Evolutionary conservation across 1,284 basidiomycete species (phyloP).

Genomic region (Abortiporus biennis): DNA sequence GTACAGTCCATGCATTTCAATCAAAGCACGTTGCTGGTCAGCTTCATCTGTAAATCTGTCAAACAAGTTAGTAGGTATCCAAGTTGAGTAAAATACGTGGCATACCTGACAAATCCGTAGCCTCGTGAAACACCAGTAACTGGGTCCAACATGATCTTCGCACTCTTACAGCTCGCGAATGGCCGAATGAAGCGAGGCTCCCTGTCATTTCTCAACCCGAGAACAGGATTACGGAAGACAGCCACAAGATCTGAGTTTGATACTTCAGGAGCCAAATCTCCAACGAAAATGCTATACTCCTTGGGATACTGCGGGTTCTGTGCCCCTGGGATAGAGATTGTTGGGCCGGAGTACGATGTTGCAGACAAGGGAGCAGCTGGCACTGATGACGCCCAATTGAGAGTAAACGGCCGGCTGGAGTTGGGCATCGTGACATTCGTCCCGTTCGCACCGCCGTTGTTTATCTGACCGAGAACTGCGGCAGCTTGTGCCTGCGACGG

Average conservation of each 20-base stretch:
- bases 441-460: slow-evolving; percentile 30
- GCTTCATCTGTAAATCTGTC: slow-evolving; percentile 77
- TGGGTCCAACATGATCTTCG: slow-evolving; percentile 90
- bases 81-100: slow-evolving; percentile 10
- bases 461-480: slow-evolving; percentile 66
- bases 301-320: slow-evolving; percentile 58
- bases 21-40: slow-evolving; percentile 82
- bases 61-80: slow-evolving; percentile 3
- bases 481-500: slow-evolving; percentile 66
- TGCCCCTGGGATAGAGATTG: slow-evolving; percentile 25
- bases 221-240: slow-evolving; percentile 80
- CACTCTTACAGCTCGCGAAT: slow-evolving; percentile 86
- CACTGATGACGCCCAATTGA: slow-evolving; percentile 77
- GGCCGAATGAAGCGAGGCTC: slow-evolving; percentile 82
- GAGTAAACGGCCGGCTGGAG: slow-evolving; percentile 64
- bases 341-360: slow-evolving; percentile 26
- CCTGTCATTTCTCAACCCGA: slow-evolving; percentile 73
- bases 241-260: slow-evolving; percentile 86
- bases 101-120: slow-evolving; percentile 83
- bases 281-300: slow-evolving; percentile 89
- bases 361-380: slow-evolving; percentile 36
- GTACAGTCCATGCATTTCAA: slow-evolving; percentile 87
- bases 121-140: slow-evolving; percentile 84
- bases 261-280: slow-evolving; percentile 84
- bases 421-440: slow-evolving; percentile 64